These are phyloP conservation scores for Fraxinus platypoda DNA, from an alignment of 305 asterid genomes.

Conservation along the genomic window DNA sequence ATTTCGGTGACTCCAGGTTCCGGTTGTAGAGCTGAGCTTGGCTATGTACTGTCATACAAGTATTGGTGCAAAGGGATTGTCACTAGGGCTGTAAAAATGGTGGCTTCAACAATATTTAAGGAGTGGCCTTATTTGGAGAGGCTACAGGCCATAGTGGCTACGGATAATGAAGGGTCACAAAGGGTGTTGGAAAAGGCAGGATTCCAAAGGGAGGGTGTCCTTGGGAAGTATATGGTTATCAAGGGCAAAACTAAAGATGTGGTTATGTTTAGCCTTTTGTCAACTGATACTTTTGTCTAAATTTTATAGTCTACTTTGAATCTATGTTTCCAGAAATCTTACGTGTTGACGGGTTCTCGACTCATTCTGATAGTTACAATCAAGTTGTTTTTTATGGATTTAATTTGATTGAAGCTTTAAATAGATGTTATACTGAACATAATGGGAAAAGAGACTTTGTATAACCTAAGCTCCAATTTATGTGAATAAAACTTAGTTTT, in stretches of 20 bases:
- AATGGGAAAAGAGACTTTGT: no score
- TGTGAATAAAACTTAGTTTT: neutral
- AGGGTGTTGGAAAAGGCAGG: constrained; percentile 57
- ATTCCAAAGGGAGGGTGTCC: constrained; percentile 46
- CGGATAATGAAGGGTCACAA: constrained; percentile 45
- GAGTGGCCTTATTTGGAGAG: constrained; percentile 52
- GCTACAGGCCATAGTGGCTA: constrained; percentile 48
- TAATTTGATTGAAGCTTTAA: neutral
- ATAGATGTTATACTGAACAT: neutral
- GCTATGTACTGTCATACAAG: constrained; percentile 42
- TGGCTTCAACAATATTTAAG: constrained; percentile 29
- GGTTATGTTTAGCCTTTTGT: constrained; percentile 42
- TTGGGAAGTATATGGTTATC: constrained; percentile 28
- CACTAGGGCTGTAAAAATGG: constrained; percentile 49
- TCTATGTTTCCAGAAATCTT: neutral
- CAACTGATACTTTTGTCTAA: constrained; percentile 5
- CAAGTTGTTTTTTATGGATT: neutral
- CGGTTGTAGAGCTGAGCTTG: constrained; percentile 51
- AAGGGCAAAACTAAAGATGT: constrained; percentile 39
- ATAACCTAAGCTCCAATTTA: neutral
- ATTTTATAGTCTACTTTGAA: neutral
- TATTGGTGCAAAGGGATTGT: constrained; percentile 58
- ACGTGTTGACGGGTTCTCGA: neutral
- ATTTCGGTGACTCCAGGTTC: constrained; percentile 42
- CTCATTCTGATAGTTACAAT: neutral